Base-by-base conservation (phyloP, 2,329 filamentous ascomycete genomes). In the Curvularia lunata region DNA sequence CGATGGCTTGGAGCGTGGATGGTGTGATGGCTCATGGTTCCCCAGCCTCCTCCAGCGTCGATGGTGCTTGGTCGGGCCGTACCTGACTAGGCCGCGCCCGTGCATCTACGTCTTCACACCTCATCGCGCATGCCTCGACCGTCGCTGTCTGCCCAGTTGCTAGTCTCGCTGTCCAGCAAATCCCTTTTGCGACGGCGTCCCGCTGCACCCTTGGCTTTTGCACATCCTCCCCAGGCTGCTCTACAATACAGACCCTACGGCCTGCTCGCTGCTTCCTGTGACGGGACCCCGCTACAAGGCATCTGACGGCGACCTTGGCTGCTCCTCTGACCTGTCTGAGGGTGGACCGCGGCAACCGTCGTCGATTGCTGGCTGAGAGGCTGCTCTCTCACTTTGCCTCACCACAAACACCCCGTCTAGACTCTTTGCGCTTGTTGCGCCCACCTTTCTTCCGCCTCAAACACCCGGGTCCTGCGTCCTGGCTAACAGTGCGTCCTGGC, bases 21-120 rank as follows among this genome's bases (percentile, higher is more conserved):
- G 47, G 28, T 40, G 19, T n/a, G 25, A 47, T n/a, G 18, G 34
- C 23, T 48, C 45, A 47, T 41, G 54, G 58, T 66, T 69, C 59
- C 67, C 67, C 67, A 70, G 66, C 67, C 67, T 65, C 67, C 61
- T 62, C 56, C 47, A 37, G 2, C 13, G 32, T n/a, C 16, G 32
- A n/a, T 30, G 9, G 25, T 18, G 10, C 61, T 59, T 45, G 43
- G 52, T 57, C 63, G 61, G 61, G 51, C 58, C 52, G 64, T 61
- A 56, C 59, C 61, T 65, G 63, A 54, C 59, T 58, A 58, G 42
- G 28, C 41, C 42, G 53, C 45, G 56, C 50, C 63, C 55, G 56
- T 66, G 64, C 58, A 54, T 59, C 30, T 47, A 59, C 55, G 48
- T 54, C 58, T 63, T 63, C 58, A 66, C 62, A 58, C 46, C 48